Base-by-base conservation (phyloP, 2,329 filamentous ascomycete species). In the Elsinoe arachidis region DNA sequence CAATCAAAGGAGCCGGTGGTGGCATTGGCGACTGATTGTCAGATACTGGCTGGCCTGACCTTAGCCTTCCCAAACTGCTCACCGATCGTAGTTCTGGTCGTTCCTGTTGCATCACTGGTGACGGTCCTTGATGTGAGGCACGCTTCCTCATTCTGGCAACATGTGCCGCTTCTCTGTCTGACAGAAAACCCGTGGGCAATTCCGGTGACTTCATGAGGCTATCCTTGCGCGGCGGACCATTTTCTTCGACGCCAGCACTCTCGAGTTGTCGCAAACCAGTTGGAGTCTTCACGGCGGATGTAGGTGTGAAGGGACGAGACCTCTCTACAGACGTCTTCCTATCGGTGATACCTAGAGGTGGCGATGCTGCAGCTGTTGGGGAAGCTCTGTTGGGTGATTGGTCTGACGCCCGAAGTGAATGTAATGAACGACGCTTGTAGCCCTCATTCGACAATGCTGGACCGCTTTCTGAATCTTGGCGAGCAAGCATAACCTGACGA, bases 191-290 rank as follows among this genome's bases (percentile, higher is more conserved):
- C 7, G 33, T 33, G n/a, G 38, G 33, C 23, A 47, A 6, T 3
- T 56, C 54, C n/a, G 49, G 49, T 34, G 49, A 53, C 34, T 56
- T 56, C 39, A 46, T 49, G 14, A 56, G 41, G 38, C 54, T 56
- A 26, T 56, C 54, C 11, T 56, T 56, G 4, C 54, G 54, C 14
- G 23, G 10, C 19, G 54, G 54, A 6, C 30, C 17, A 11, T 14
- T 15, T 11, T 37, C 15, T 37, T 53, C 49, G 38, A 15, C 3
- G 2, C 21, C 34, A 15, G 19, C 34, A 39, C 23, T 53, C 33
- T 33, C 26, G 12, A 38, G 49, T 19, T 53, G 33, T 26, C 49
- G 12, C 7, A 53, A 19, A 26, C 49, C 49, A 6, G 49, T 39
- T 3, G 49, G 49, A n/a, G 33, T 23, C 34, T 39, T 53, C 17